These are phyloP conservation scores for Acanthamoeba royreba DNA, from an alignment of 208 protist species.

Conservation along the genomic window DNA sequence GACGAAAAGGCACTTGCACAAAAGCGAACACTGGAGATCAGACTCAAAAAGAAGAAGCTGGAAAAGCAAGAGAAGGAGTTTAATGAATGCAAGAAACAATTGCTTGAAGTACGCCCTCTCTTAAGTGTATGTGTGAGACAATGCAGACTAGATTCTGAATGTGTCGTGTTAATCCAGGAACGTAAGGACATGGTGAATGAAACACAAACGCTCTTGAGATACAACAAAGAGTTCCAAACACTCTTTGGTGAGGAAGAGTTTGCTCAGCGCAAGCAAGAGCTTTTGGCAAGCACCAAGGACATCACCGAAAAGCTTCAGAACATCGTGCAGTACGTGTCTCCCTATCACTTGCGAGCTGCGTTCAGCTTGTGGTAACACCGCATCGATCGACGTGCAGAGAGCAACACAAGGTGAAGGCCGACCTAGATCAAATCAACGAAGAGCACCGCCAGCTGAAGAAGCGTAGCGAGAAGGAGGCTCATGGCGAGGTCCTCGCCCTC, in stretches of 20 bases:
- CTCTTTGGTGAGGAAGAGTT: not conserved
- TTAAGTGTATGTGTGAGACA: too few relatives aligned
- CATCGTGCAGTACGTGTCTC: not conserved
- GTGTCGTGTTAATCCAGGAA: not conserved
- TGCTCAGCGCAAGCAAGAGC: not conserved
- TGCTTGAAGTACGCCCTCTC: not conserved
- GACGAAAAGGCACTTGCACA: not conserved
- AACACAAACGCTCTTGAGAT: not conserved
- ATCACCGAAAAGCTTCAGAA: not conserved
- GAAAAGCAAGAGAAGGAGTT: slow-evolving; percentile 21
- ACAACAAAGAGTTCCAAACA: not conserved
- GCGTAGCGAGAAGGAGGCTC: too few relatives aligned
- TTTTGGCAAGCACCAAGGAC: not conserved
- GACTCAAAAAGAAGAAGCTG: not conserved
- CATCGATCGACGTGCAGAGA: too few relatives aligned
- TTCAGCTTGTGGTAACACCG: too few relatives aligned
- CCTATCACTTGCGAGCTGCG: too few relatives aligned
- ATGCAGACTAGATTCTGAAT: not conserved
- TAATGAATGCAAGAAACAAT: not conserved
- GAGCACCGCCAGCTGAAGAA: too few relatives aligned
- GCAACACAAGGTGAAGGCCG: too few relatives aligned
- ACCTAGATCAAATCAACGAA: too few relatives aligned
- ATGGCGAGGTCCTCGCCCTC: too few relatives aligned
- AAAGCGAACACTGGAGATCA: not conserved
- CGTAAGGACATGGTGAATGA: slow-evolving; percentile 33